Percentiles rank a stretch among this genome's conserved stretches.
phyloP scores from a whole-genome alignment of 768 basidiomycete genomes.

The Auriscalpium vulgare region DNA sequence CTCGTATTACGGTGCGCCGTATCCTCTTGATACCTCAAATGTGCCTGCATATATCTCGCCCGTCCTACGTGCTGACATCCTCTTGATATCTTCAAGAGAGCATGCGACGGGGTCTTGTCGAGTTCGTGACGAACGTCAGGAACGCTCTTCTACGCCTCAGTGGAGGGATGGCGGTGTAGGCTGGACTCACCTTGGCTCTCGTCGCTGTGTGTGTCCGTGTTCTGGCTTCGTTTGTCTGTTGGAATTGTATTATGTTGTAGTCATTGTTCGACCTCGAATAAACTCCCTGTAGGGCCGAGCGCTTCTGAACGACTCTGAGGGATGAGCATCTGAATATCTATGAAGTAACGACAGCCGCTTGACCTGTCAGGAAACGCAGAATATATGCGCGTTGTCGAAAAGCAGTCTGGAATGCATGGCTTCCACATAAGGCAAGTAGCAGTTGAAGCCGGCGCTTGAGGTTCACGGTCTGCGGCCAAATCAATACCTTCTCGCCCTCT shows the following conservation, averaged over 20 bases:
- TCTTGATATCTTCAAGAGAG: conserved; percentile 2
- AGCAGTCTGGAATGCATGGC: not conserved
- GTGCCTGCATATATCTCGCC: not conserved
- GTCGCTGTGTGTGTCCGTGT: too few species aligned
- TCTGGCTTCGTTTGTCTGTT: too few species aligned
- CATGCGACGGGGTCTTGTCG: conserved; percentile 9
- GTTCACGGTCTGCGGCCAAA: not conserved
- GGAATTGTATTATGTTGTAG: too few species aligned
- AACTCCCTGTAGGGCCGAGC: too few species aligned
- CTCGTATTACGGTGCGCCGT: conserved; percentile 1
- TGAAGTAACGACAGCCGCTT: too few species aligned
- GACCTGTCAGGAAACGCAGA: too few species aligned
- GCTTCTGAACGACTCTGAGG: too few species aligned
- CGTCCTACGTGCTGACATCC: not conserved
- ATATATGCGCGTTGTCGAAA: too few species aligned
- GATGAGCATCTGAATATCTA: too few species aligned
- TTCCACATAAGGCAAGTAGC: conserved; percentile 4
- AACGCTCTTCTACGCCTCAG: not conserved
- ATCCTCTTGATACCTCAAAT: not conserved
- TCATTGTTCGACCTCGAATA: too few species aligned
- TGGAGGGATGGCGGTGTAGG: too few species aligned
- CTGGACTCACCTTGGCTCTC: too few species aligned
- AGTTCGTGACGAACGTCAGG: conserved; percentile 10
- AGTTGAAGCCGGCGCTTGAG: not conserved
- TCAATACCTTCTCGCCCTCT: not conserved